Conservation (phyloP, 2,329 filamentous ascomycete species). For the Epichloe amarillans region DNA sequence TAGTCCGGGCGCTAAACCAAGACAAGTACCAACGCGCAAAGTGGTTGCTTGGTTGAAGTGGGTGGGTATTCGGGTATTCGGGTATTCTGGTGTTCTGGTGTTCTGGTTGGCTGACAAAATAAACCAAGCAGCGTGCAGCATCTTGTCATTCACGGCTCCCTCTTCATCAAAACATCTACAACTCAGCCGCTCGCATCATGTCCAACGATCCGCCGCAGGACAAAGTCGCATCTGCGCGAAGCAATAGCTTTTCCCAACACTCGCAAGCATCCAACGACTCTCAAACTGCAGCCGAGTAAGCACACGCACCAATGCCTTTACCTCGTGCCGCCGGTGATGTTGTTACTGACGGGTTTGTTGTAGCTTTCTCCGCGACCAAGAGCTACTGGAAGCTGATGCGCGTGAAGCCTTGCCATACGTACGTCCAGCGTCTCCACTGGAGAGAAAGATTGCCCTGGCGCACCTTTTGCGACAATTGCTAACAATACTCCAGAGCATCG, state of each 20-base stretch:
- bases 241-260: slow-evolving; percentile 44
- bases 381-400: slow-evolving; percentile 85
- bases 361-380: slow-evolving; percentile 79
- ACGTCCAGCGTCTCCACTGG: slow-evolving; percentile 15
- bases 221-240: slow-evolving; percentile 24
- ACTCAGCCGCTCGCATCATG: slow-evolving; percentile 10
- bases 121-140: not conserved
- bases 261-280: slow-evolving; percentile 47
- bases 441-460: not conserved
- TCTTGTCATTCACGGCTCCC: not conserved
- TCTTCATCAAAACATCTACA: not conserved
- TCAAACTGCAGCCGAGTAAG: slow-evolving; percentile 58
- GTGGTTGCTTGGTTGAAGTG: slow-evolving; percentile 11
- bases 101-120: no score
- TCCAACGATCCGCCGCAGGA: slow-evolving; percentile 23
- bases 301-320: slow-evolving; percentile 11
- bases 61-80: no score
- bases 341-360: not conserved
- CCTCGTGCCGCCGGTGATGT: no score
- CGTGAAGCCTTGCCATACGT: slow-evolving; percentile 91
- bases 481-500: slow-evolving; percentile 56
- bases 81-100: not conserved
- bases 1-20: slow-evolving; percentile 19
- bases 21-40: slow-evolving; percentile 22
- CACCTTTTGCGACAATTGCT: slow-evolving; percentile 13